Evolutionary conservation across 768 basidiomycete species (phyloP), one percentile per base, ranked within the genome.

Genomic region (Crepidotus variabilis): DNA sequence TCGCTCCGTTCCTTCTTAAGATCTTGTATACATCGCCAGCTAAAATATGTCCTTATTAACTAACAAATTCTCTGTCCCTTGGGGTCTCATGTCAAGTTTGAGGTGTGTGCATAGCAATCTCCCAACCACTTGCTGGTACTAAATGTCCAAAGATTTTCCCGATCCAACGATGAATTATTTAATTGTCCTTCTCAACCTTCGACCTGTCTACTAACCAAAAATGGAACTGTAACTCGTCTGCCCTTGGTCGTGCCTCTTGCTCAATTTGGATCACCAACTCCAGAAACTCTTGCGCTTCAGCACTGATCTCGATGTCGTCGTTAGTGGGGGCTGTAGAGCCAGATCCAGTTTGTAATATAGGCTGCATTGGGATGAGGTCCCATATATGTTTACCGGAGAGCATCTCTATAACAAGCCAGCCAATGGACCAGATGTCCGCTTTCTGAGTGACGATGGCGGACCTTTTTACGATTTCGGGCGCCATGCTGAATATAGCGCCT

Each of bases 401-500:
- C 94, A 98, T 98, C 71, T 98, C 94, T 13, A 98, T 92, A 23
- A 97, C 87, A 47, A 98, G 73, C 69, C 94, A 96, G 1, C 94
- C 94, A 1, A 97, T 87, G 68, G 91, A 92, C 94, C 94, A 98
- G 54, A 97, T 95, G 69, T 97, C 94, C 4, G 94, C 94, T 66
- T 95, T 95, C 58, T 78, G 81, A 11, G 94, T 94, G 67, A 96
- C 92, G 0, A 86, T 83, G 22, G 28, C 28, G 28, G 87, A 94
- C 74, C 98, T 97, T 67, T 95, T 95, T 57, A 98, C 97, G n/a
- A 97, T 94, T 71, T 98, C 96, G 0, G 96, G 96, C 0, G 96
- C 96, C 96, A 98, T 98, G 96, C 96, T 98, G 73, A 96, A 98
- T 11, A 98, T 95, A 1, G 94, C 96, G 1, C 96, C 97, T 70